Evolutionary conservation across 768 basidiomycete species (phyloP), one percentile per base, ranked within the genome.

Genomic region (Tricholoma terreum): DNA sequence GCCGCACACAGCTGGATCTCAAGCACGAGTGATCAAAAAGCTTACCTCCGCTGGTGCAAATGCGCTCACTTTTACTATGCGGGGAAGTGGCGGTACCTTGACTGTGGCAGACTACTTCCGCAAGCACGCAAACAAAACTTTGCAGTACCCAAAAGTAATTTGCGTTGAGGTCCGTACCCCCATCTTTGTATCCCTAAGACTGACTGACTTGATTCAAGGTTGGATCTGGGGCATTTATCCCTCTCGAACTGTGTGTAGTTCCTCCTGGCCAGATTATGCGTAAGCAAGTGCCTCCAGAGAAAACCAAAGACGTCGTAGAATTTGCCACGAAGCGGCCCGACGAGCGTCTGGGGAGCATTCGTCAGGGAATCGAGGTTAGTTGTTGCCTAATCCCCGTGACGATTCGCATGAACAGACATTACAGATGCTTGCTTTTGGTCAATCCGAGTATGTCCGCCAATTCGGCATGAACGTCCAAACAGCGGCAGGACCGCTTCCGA

Each of bases 381-480:
- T 34, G n/a, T 40, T 38, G n/a, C 4, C 43, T 19, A 4, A 36
- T 21, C 17, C 8, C 14, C 31, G n/a, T 30, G 6, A 30, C 6
- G 12, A n/a, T 14, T 11, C 2, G 4, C 9, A 17, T 7, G 53
- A 10, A 33, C 17, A 30, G 8, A 48, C 11, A 15, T 24, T 43
- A 11, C 54, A 85, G 82, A 75, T 82, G 14, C 75, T 89, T 35
- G 74, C 79, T 43, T 89, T 87, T 59, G 85, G 85, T 0, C 84
- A 87, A 63, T 89, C 87, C 0, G 80, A 89, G 55, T 91, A 90
- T 56, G 80, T 90, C 46, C 77, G 80, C 15, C 75, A 81, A 58
- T 92, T 92, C 59, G 88, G 88, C 8, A 79, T 92, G 80, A 51
- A 69, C 0, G 82, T 92, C 12, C 71, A 80, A 33, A 68, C 73